Conservation (phyloP, 2,329 filamentous ascomycete species). For the Fusarium xylarioides region DNA sequence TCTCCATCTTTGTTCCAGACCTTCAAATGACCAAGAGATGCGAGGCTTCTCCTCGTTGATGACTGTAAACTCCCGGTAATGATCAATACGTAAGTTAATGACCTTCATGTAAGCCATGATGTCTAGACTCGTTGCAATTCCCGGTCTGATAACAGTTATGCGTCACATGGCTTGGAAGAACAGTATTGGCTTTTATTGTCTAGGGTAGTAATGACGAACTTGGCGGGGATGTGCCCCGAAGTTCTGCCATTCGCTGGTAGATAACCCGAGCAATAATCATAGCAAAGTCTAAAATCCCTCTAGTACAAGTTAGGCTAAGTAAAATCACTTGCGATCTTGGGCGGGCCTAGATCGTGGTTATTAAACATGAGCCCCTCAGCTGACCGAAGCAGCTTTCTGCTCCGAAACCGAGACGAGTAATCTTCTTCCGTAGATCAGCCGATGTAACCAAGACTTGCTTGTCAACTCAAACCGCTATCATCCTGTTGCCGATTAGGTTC, state of each 20-base stretch:
- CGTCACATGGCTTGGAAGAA: background rate
- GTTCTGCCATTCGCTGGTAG: background rate
- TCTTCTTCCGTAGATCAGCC: background rate
- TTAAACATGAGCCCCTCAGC: background rate
- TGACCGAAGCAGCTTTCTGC: background rate
- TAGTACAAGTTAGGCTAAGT: background rate
- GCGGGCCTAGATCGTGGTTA: background rate
- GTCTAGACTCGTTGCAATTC: background rate
- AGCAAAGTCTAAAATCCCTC: background rate
- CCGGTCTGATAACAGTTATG: background rate
- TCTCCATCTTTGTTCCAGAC: conserved; percentile 51
- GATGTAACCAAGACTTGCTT: background rate
- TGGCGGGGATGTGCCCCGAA: background rate
- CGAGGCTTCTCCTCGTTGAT: conserved; percentile 55
- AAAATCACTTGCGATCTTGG: background rate
- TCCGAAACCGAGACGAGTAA: background rate
- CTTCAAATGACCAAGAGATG: conserved; percentile 57
- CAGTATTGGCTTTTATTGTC: background rate
- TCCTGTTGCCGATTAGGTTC: background rate
- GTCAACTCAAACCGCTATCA: background rate
- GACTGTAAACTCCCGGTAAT: conserved; percentile 52
- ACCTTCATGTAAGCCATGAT: background rate
- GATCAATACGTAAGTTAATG: conserved; percentile 45
- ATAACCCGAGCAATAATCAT: background rate
- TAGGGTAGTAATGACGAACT: background rate